Evolutionary conservation across 73 alveolate species (phyloP), one percentile per base, ranked within the genome.

Genomic region (Paraurostyla sp.): DNA sequence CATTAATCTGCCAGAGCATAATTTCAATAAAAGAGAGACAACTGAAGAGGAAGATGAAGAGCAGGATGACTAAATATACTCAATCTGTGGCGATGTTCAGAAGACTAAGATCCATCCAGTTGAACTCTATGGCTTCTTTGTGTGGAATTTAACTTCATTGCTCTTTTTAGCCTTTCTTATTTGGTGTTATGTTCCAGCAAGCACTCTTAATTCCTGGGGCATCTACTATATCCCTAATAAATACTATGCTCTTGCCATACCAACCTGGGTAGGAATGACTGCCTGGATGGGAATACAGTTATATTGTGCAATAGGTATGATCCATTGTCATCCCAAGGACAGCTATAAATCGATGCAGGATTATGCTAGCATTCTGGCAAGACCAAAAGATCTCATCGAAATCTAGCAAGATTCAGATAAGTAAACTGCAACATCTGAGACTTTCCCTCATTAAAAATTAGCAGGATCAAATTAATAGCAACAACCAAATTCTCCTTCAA

Each of bases 141-240:
- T 42, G 9, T 81, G 83, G 81, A 81, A 56, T 58, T 41, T 81
- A 18, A 56, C 71, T 56, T 43, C 83, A 4, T 43, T 58, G 58
- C 4, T 58, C 52, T 57, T 81, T 56, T 4, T 81, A 22, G 82
- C 32, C 18, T 81, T 49, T 71, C 48, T 56, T 50, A 56, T 81
- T 18, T 81, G 91, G 91, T 56, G 80, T 11, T 81, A 35, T 46
- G 91, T 81, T 30, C 91, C 91, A 1, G 69, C 69, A 20, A 27
- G 49, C 2, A 29, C 58, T 0, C 71, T 81, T 7, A 56, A 81
- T 30, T 0, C 15, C 42, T 30, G 69, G 57, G 91, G 91, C 16
- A 56, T 81, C 0, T 58, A 35, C 69, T 81, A 81, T 38, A 57
- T 57, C 11, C 91, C 91, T 13, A 57, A 81, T 30, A 81, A 81